These are phyloP conservation scores for Stephania yunnanensis DNA, from an alignment of 164 flowering plant species.

Conservation along the genomic window DNA sequence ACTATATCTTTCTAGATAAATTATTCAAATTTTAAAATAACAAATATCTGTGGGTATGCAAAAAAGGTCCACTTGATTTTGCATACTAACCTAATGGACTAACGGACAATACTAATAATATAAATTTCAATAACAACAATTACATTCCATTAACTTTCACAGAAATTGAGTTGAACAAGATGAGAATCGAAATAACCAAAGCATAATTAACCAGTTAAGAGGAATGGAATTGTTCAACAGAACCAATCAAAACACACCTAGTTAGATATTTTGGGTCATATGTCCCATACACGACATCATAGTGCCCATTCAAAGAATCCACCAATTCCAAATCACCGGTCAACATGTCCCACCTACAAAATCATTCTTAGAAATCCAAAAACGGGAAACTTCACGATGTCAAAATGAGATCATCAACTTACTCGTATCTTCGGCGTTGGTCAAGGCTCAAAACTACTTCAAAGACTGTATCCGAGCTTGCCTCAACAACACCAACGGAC, in stretches of 20 bases:
- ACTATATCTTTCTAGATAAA: no score
- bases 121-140: no score
- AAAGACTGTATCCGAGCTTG: constrained; percentile 77
- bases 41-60: not conserved
- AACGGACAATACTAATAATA: no score
- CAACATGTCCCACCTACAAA: constrained; percentile 88
- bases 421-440: constrained; percentile 78
- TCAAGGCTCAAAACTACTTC: constrained; percentile 69
- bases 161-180: no score
- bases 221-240: not conserved
- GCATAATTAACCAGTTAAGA: not conserved
- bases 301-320: constrained; percentile 74
- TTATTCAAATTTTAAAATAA: not conserved
- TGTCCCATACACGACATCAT: constrained; percentile 78
- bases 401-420: constrained; percentile 22
- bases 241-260: constrained; percentile 30
- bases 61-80: not conserved
- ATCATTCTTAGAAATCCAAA: constrained; percentile 23
- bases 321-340: constrained; percentile 77
- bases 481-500: constrained; percentile 81
- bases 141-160: no score
- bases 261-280: constrained; percentile 58
- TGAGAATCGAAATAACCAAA: not conserved
- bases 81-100: not conserved
- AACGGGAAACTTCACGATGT: not conserved